These are phyloP conservation scores for Plasmodium sp. DNA, from an alignment of 169 alveolate species.

Conservation along the genomic window DNA sequence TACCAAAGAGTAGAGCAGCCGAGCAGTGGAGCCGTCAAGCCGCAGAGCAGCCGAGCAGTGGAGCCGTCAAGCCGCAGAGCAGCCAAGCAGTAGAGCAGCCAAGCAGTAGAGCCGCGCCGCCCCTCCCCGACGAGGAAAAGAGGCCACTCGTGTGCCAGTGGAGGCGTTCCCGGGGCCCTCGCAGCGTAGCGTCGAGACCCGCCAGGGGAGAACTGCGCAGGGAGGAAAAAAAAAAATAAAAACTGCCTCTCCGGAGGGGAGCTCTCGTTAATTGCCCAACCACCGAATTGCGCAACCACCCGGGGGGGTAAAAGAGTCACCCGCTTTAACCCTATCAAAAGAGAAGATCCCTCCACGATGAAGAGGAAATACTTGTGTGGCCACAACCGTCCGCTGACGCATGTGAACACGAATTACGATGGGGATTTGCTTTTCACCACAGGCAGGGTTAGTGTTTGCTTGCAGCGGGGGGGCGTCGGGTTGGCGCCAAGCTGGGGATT, in stretches of 20 bases:
- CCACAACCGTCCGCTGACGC: constrained; percentile 92
- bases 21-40: background rate
- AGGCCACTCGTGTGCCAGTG: too few relatives aligned
- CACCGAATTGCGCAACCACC: background rate
- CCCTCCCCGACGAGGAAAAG: too few relatives aligned
- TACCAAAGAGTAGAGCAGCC: background rate
- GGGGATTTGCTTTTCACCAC: constrained; percentile 92
- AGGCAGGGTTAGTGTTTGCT: constrained; percentile 88
- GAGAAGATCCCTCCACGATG: constrained; percentile 72
- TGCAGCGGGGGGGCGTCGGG: too few relatives aligned
- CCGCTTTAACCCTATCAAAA: background rate
- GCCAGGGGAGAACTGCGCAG: background rate
- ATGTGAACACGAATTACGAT: constrained; percentile 90
- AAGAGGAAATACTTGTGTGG: constrained; percentile 89
- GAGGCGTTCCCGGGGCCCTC: background rate
- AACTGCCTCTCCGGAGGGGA: background rate
- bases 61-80: too few relatives aligned
- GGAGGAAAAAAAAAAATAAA: background rate
- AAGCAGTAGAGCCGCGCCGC: background rate
- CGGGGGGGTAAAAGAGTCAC: background rate
- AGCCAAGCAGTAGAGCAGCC: too few relatives aligned
- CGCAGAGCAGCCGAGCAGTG: background rate
- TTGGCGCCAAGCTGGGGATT: too few relatives aligned
- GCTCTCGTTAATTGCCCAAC: background rate
- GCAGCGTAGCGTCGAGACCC: background rate